phyloP scores from a whole-genome alignment of 768 basidiomycete species.

The Mycena epipterygia region DNA sequence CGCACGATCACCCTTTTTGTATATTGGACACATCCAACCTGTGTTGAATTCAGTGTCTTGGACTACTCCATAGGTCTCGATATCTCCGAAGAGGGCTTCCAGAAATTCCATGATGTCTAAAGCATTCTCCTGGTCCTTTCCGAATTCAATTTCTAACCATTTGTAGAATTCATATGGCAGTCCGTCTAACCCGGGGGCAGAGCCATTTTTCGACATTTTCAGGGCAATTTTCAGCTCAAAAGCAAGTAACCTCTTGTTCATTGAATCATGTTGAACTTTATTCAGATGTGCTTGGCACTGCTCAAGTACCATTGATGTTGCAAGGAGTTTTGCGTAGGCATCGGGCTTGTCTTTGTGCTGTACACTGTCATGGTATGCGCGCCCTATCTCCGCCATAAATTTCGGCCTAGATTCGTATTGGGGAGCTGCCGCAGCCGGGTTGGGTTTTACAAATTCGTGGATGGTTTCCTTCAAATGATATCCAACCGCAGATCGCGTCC shows the following conservation, averaged over 20 bases:
- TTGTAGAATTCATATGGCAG: slow-evolving; percentile 38
- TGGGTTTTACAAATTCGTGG: background rate
- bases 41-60: slow-evolving; percentile 16
- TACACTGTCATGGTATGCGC: background rate
- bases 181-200: slow-evolving; percentile 29
- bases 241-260: background rate
- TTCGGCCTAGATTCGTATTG: slow-evolving; percentile 10
- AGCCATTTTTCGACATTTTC: slow-evolving; percentile 6
- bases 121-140: background rate
- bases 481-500: background rate
- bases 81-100: slow-evolving; percentile 2
- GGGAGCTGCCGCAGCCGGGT: background rate
- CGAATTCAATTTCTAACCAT: background rate
- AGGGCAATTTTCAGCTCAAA: slow-evolving; percentile 11
- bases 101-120: slow-evolving; percentile 29
- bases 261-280: background rate
- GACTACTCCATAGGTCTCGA: slow-evolving; percentile 3
- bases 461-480: slow-evolving; percentile 7
- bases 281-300: background rate
- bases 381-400: background rate
- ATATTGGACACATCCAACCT: slow-evolving; percentile 29
- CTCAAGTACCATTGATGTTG: background rate
- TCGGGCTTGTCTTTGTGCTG: background rate
- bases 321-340: background rate
- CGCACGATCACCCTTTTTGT: slow-evolving; percentile 21